Percentiles rank a stretch among this genome's conserved stretches.
These are phyloP conservation scores for Wolfiporia cocos DNA, from an alignment of 1,284 basidiomycete genomes.

Conservation along the genomic window DNA sequence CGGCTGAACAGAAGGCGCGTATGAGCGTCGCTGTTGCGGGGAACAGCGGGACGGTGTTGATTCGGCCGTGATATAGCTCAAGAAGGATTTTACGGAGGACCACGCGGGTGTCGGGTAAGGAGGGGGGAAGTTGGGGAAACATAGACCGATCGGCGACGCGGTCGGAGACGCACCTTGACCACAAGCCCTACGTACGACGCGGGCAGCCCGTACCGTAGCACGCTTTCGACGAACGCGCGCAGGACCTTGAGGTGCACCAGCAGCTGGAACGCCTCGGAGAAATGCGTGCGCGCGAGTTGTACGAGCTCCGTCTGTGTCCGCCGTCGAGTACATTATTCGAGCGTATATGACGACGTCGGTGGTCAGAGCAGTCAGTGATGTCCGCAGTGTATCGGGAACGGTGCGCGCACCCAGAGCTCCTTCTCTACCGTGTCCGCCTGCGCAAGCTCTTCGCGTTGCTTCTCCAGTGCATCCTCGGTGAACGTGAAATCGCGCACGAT, in stretches of 20 bases:
- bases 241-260: slow-evolving; percentile 92
- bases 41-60: too few relatives aligned
- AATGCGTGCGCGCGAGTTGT: slow-evolving; percentile 91
- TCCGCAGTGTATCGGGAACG: too few relatives aligned
- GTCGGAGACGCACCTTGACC: slow-evolving; percentile 57
- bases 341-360: too few relatives aligned
- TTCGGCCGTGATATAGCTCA: background rate
- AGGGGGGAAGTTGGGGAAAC: background rate
- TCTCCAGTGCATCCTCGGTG: slow-evolving; percentile 80
- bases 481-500: slow-evolving; percentile 93
- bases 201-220: slow-evolving; percentile 92
- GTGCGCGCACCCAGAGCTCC: slow-evolving; percentile 96
- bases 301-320: slow-evolving; percentile 85
- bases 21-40: too few relatives aligned
- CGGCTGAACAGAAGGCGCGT: too few relatives aligned
- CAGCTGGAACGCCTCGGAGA: slow-evolving; percentile 94
- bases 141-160: background rate
- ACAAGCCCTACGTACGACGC: slow-evolving; percentile 84
- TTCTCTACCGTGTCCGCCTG: slow-evolving; percentile 85
- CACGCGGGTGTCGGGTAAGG: too few relatives aligned
- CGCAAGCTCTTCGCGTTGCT: slow-evolving; percentile 80
- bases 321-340: too few relatives aligned
- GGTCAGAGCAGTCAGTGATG: too few relatives aligned
- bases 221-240: slow-evolving; percentile 91
- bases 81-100: too few relatives aligned